These are phyloP conservation scores for Xylaria bambusicola DNA, from an alignment of 495 filamentous ascomycete genomes.

Conservation along the genomic window DNA sequence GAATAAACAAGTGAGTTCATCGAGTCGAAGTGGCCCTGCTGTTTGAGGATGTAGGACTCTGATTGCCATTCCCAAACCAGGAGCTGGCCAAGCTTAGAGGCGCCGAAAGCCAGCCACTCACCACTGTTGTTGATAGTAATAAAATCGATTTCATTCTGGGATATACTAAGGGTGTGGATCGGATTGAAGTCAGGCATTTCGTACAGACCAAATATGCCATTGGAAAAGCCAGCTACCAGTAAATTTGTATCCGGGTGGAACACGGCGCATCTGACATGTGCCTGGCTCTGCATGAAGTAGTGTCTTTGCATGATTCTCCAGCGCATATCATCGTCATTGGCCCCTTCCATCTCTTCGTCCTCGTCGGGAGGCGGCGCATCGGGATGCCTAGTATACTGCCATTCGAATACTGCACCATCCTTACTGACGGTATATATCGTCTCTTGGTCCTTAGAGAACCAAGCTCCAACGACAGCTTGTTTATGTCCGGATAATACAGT, in stretches of 20 bases:
- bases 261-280: constrained; percentile 81
- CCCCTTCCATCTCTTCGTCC: constrained; percentile 60
- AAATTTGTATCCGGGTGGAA: constrained; percentile 87
- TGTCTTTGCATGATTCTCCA: constrained; percentile 88
- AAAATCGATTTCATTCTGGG: constrained; percentile 92
- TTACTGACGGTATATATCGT: constrained; percentile 60
- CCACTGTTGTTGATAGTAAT: constrained; percentile 90
- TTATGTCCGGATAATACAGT: constrained; percentile 88
- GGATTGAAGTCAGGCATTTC: constrained; percentile 96
- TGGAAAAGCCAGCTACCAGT: constrained; percentile 90
- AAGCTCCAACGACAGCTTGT: constrained; percentile 82
- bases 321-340: constrained; percentile 60
- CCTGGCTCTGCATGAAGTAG: constrained; percentile 89
- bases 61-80: constrained; percentile 99
- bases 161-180: constrained; percentile 89
- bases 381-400: constrained; percentile 65
- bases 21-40: constrained; percentile 96
- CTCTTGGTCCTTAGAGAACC: constrained; percentile 92
- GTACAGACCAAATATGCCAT: constrained; percentile 89
- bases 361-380: constrained; percentile 51
- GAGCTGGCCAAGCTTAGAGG: constrained; percentile 89
- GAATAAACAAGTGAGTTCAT: constrained; percentile 94
- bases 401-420: constrained; percentile 58
- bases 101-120: constrained; percentile 98
- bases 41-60: constrained; percentile 98